A percentile compares a stretch with the other conserved stretches of the same genome.
Evolutionary conservation across 1,139 yeast species (phyloP).

Genomic region (Debaryomyces singareniensis): DNA sequence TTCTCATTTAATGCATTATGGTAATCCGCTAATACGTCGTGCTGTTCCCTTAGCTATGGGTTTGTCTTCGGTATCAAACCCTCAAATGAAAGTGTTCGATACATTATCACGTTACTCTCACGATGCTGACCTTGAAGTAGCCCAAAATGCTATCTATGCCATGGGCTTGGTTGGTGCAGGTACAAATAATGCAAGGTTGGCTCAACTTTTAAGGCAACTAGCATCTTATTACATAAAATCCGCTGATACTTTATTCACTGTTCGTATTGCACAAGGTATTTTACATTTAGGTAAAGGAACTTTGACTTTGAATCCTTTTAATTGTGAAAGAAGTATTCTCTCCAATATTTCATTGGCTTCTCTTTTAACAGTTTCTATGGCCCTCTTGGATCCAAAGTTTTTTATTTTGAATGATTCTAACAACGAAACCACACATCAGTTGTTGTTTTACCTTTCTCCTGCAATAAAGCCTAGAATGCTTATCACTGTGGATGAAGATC

Average conservation of each 20-base stretch:
- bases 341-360: conserved; percentile 91
- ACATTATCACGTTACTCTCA: conserved; percentile 94
- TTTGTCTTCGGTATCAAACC: conserved; percentile 84
- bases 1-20: conserved; percentile 97
- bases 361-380: conserved; percentile 75
- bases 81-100: conserved; percentile 96
- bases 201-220: conserved; percentile 88
- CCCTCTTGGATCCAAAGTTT: conserved; percentile 77
- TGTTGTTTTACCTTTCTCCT: conserved; percentile 81
- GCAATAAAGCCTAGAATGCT: conserved; percentile 92
- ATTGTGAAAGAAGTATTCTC: conserved; percentile 79
- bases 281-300: conserved; percentile 96
- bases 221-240: conserved; percentile 92
- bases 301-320: conserved; percentile 81
- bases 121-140: conserved; percentile 91
- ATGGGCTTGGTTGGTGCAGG: conserved; percentile 99
- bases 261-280: conserved; percentile 91
- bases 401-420: conserved; percentile 48
- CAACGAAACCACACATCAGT: conserved; percentile 61
- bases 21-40: conserved; percentile 84
- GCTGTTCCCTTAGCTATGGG: conserved; percentile 99
- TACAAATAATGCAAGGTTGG: conserved; percentile 95
- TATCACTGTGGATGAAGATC: conserved; percentile 83
- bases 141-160: conserved; percentile 89
- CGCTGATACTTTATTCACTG: conserved; percentile 85